Evolutionary conservation across 805 yeast genomes (phyloP).

Genomic region (Scheffersomyces amazonensis): DNA sequence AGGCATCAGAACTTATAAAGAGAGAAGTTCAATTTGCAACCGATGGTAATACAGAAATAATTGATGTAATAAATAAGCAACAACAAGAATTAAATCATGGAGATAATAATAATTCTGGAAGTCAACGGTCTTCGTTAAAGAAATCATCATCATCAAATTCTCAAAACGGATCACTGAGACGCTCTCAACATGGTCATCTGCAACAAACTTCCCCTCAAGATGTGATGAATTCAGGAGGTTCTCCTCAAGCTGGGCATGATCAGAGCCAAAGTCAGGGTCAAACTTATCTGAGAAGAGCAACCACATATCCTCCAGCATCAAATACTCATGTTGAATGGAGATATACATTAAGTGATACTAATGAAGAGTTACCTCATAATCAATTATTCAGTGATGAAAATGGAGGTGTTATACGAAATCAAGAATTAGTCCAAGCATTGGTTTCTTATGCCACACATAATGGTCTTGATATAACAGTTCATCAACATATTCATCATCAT

Average conservation of each 20-base stretch:
- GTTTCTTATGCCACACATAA: conserved; percentile 59
- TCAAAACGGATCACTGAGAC: too few relatives aligned
- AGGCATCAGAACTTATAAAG: conserved; percentile 53
- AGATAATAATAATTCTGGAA: not conserved
- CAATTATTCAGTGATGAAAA: conserved; percentile 17
- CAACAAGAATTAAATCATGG: conserved; percentile 6
- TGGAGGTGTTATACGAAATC: conserved; percentile 50
- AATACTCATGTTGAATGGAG: conserved; percentile 56
- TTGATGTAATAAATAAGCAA: conserved; percentile 5
- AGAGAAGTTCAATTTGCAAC: conserved; percentile 57
- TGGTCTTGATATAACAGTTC: conserved; percentile 63
- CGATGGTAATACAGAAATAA: conserved; percentile 11
- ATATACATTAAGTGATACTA: conserved; percentile 42
- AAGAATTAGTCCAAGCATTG: conserved; percentile 54
- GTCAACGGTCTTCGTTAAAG: not conserved
- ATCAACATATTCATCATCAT: conserved; percentile 85
- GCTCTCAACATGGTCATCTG: not conserved
- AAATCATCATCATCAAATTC: not conserved
- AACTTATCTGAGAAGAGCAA: not conserved
- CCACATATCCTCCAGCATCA: conserved; percentile 9
- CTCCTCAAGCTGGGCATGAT: conserved; percentile 1
- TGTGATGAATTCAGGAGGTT: not conserved
- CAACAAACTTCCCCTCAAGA: not conserved
- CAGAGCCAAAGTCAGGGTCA: conserved; percentile 1
- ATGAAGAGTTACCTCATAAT: conserved; percentile 28